Conservation (phyloP, 805 yeast species). For the Ogataea zsoltii region DNA sequence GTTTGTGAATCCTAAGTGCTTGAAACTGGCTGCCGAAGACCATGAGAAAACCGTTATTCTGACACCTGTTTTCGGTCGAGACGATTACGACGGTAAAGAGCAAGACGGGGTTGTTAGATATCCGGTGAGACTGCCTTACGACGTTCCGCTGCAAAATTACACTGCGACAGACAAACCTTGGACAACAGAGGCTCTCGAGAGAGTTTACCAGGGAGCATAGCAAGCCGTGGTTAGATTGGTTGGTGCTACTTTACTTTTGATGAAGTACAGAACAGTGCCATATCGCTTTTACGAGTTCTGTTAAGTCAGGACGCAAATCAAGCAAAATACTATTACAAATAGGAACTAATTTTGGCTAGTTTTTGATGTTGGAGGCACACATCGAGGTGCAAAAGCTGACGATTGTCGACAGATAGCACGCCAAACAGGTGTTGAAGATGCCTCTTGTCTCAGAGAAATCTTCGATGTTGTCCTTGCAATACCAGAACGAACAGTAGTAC, state of each 20-base stretch:
- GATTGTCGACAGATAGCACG: conserved; percentile 14
- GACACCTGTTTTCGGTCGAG: conserved; percentile 46
- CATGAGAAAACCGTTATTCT: conserved; percentile 23
- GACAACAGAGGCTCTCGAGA: conserved; percentile 34
- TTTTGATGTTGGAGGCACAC: conserved; percentile 8
- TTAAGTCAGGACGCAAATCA: too few species aligned
- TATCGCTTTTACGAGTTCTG: too few species aligned
- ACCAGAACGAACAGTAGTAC: conserved; percentile 24
- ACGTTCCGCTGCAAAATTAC: conserved; percentile 50
- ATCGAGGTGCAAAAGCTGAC: conserved; percentile 12
- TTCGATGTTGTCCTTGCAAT: conserved; percentile 12
- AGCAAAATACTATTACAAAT: too few species aligned
- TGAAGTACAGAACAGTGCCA: too few species aligned
- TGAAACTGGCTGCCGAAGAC: conserved; percentile 14
- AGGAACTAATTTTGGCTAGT: too few species aligned
- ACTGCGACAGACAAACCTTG: conserved; percentile 47
- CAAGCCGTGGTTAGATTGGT: too few species aligned
- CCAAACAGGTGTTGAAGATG: conserved; percentile 11
- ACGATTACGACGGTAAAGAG: conserved; percentile 20
- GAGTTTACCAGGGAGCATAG: conserved; percentile 8
- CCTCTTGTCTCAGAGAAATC: conserved; percentile 15
- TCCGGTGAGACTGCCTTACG: conserved; percentile 55
- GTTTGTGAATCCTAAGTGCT: conserved; percentile 38
- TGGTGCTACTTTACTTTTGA: too few species aligned
- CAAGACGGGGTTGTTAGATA: conserved; percentile 12